Base-by-base conservation (phyloP, 192 early-diverging fungal species). In the Backusella luteola region DNA sequence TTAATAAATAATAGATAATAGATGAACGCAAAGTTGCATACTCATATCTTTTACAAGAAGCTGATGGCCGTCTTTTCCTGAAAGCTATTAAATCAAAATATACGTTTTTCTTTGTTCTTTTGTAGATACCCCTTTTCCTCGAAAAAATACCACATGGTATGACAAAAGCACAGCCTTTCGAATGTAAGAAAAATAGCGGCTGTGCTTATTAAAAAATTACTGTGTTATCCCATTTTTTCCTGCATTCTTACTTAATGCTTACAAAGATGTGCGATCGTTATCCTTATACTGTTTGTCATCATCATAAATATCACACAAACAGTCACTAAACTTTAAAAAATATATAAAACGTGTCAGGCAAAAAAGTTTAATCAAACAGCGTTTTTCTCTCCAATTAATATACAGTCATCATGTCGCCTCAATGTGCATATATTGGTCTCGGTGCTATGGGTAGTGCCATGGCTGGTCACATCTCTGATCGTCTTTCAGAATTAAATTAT, bases 391-490 rank as follows among this genome's bases (percentile, higher is more conserved):
- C 21, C 9, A 29, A 4, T 29, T n/a, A 63, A 29, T 63, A 21
- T 56, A 56, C 21, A 7, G 2, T 29, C 29, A 63, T 63, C 56
- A 63, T 63, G 56, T 66, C 44, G 12, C 39, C 68, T 34, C 70
- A 77, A 35, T 73, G 91, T 46, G 90, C 87, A 19, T 91, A 85
- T 78, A 84, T 93, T 32, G 92, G 90, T 0, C 85, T 93, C 1
- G 92, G 92, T 11, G 87, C 77, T 49, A 88, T 92, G 85, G 91
- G 91, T 29, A 52, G 74, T 59, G 86, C 82, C 11, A 92, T 93
- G 85, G 82, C 79, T n/a, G 56, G 73, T 35, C 73, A 70, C 7
- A 79, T 79, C 7, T 67, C 78, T 26, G 59, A 79, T 34, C 32
- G 63, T 4, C 35, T 79, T 1, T 21, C 76, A 42, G 42, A 73